A percentile compares a stretch with the other conserved stretches of the same genome.
Conservation (phyloP, 139 green algal genomes). For the Trebouxia sp. region DNA sequence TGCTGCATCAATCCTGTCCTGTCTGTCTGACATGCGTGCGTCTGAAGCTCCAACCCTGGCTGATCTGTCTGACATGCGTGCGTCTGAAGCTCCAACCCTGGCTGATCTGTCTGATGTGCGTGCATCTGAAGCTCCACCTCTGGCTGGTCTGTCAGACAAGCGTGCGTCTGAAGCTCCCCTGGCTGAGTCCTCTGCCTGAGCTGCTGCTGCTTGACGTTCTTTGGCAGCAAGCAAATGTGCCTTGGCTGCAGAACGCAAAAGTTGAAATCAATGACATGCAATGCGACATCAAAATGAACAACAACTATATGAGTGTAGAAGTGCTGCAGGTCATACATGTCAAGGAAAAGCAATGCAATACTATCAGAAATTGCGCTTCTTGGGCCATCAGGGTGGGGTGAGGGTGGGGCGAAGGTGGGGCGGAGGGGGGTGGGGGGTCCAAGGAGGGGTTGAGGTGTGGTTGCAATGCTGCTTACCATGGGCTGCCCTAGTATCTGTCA, state of each 20-base stretch:
- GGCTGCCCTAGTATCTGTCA: slow-evolving; percentile 53
- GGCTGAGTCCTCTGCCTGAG: background rate
- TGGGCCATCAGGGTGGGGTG: too few species aligned
- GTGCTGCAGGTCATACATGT: background rate
- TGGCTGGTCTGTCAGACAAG: background rate
- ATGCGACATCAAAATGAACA: background rate
- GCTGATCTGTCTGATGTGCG: background rate
- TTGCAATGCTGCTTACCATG: slow-evolving; percentile 39
- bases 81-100: background rate
- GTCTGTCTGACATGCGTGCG: background rate
- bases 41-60: background rate
- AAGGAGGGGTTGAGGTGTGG: too few species aligned
- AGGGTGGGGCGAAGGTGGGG: too few species aligned
- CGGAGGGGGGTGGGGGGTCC: too few species aligned
- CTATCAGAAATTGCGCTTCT: too few species aligned
- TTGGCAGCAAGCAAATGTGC: slow-evolving; percentile 51
- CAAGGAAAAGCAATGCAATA: too few species aligned
- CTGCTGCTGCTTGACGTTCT: slow-evolving; percentile 27
- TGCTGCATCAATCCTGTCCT: background rate
- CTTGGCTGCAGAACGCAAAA: slow-evolving; percentile 42
- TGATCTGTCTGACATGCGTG: background rate
- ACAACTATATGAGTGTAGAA: background rate
- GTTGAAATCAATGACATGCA: background rate
- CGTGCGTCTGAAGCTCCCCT: background rate
- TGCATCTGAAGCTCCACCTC: background rate